These are phyloP conservation scores for Tylopilus plumbeoviolaceoides DNA, from an alignment of 768 basidiomycete genomes.

Conservation along the genomic window DNA sequence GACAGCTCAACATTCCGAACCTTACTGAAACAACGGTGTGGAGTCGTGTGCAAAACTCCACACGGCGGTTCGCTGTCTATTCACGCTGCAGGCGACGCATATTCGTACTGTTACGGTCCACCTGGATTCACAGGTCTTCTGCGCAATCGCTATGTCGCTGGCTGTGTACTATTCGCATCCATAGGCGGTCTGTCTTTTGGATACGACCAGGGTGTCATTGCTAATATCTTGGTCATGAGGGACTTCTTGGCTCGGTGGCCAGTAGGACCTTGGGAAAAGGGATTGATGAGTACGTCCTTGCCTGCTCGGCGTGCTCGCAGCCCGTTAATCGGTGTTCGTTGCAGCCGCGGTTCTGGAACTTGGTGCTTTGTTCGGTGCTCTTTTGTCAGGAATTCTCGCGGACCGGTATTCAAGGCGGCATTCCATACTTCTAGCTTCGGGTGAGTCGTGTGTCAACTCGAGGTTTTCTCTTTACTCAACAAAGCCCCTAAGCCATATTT, in stretches of 20 bases:
- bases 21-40: conserved; percentile 18
- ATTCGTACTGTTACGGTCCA: conserved; percentile 73
- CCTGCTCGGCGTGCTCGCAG: not conserved
- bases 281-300: conserved; percentile 62
- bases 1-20: conserved; percentile 11
- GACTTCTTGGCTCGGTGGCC: conserved; percentile 70
- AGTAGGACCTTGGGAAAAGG: conserved; percentile 67
- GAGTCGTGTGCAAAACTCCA: conserved; percentile 18
- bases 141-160: conserved; percentile 59
- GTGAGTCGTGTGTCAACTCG: conserved; percentile 36
- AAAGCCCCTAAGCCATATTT: conserved; percentile 51
- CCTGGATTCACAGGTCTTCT: conserved; percentile 60
- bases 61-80: conserved; percentile 27
- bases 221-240: conserved; percentile 80
- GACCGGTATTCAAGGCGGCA: conserved; percentile 64
- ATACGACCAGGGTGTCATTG: conserved; percentile 84
- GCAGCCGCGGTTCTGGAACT: conserved; percentile 75
- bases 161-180: conserved; percentile 71
- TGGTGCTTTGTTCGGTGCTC: conserved; percentile 73
- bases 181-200: conserved; percentile 78
- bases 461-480: not conserved
- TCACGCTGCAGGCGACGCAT: conserved; percentile 29
- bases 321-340: not conserved
- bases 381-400: conserved; percentile 62
- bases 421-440: conserved; percentile 64